These are phyloP conservation scores for Tetraselmis striata DNA, from an alignment of 139 green algal genomes.

Conservation along the genomic window DNA sequence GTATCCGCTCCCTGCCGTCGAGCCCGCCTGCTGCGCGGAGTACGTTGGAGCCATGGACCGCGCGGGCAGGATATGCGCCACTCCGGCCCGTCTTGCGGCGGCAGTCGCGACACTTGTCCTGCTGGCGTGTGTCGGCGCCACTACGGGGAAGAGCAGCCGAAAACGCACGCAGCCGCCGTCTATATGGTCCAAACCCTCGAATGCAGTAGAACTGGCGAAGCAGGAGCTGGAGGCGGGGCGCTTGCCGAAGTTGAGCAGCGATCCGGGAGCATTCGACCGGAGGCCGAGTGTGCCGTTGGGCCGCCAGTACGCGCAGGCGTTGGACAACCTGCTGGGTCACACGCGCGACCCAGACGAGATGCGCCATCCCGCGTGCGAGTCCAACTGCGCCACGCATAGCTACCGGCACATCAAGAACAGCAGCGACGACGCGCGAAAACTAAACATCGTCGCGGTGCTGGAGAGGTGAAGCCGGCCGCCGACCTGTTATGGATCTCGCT, in stretches of 20 bases:
- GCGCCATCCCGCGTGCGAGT: neutral
- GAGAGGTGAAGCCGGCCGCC: no score
- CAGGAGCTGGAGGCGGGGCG: neutral
- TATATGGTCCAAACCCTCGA: no score
- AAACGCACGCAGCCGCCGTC: no score
- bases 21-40: no score
- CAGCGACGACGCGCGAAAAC: neutral
- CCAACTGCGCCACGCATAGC: neutral
- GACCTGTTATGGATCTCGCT: no score
- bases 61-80: no score
- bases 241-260: neutral
- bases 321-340: neutral
- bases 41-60: no score
- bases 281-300: neutral
- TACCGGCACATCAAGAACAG: neutral
- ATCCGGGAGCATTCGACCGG: neutral
- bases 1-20: no score
- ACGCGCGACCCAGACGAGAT: neutral
- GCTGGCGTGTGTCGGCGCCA: no score
- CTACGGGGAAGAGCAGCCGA: no score
- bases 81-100: no score
- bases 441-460: neutral
- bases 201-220: neutral
- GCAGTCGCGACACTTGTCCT: no score
- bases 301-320: neutral